phyloP scores from a whole-genome alignment of 2,329 filamentous ascomycete species.

The Curvularia sp. region DNA sequence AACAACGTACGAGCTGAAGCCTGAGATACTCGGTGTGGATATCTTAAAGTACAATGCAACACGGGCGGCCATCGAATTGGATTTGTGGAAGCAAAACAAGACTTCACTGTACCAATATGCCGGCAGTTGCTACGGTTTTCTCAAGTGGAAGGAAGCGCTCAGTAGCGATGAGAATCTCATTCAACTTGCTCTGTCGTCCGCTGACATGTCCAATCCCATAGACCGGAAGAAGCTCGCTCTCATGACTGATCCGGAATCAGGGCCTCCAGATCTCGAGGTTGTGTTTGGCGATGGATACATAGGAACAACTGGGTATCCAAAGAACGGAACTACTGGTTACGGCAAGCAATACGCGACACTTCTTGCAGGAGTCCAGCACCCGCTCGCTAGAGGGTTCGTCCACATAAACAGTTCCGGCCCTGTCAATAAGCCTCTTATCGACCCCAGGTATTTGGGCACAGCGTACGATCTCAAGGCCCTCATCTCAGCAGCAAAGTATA shows the following conservation, averaged over 20 bases:
- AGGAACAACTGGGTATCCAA: constrained; percentile 46
- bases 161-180: constrained; percentile 27
- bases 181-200: constrained; percentile 21
- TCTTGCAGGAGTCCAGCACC: constrained; percentile 41
- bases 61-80: constrained; percentile 51
- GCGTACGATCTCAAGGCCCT: constrained; percentile 29
- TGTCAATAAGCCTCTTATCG: constrained; percentile 24
- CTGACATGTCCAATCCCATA: constrained; percentile 20
- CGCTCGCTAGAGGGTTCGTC: constrained; percentile 35
- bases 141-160: constrained; percentile 53
- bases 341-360: constrained; percentile 38
- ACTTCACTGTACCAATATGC: constrained; percentile 52
- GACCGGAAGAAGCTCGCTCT: constrained; percentile 43
- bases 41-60: constrained; percentile 32
- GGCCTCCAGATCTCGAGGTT: constrained; percentile 53
- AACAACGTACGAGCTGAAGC: constrained; percentile 28
- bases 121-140: constrained; percentile 51
- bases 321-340: constrained; percentile 31
- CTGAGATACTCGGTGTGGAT: constrained; percentile 26
- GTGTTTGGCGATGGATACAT: constrained; percentile 57
- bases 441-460: constrained; percentile 32
- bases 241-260: constrained; percentile 31
- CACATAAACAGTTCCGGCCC: constrained; percentile 28
- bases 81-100: constrained; percentile 42
- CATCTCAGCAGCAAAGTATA: constrained; percentile 26